Percentiles rank a stretch among this genome's conserved stretches.
Evolutionary conservation across 1,139 yeast species (phyloP).

Genomic region (Yamadazyma diddensiae): DNA sequence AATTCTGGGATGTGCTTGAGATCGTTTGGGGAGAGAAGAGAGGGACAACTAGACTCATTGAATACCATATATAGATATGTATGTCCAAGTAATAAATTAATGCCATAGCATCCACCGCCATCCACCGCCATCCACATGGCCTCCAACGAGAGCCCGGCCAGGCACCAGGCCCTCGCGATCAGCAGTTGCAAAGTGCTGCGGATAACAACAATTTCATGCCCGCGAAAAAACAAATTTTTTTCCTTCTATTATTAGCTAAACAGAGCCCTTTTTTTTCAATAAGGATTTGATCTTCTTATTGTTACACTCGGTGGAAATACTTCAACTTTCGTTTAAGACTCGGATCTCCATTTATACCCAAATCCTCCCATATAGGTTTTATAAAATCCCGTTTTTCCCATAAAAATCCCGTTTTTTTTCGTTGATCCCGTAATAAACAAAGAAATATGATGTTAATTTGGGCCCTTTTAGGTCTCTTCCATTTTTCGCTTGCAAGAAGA

Average conservation of each 20-base stretch:
- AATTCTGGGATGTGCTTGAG: slow-evolving; percentile 72
- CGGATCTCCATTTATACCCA: too few relatives aligned
- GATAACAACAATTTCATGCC: not conserved
- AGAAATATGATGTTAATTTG: slow-evolving; percentile 2
- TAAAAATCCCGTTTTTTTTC: not conserved
- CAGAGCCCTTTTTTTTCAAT: not conserved
- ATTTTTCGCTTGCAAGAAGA: slow-evolving; percentile 28
- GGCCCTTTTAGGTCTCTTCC: slow-evolving; percentile 5
- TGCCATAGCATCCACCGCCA: not conserved
- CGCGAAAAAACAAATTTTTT: slow-evolving; percentile 1
- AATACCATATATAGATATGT: slow-evolving; percentile 26
- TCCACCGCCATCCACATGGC: not conserved
- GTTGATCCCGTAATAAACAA: not conserved
- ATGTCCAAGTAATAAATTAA: not conserved
- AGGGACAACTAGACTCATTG: slow-evolving; percentile 22
- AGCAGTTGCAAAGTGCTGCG: slow-evolving; percentile 1
- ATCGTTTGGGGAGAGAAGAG: slow-evolving; percentile 56
- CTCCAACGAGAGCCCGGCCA: too few relatives aligned
- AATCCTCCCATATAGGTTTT: too few relatives aligned
- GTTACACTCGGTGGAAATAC: too few relatives aligned
- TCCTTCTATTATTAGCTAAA: slow-evolving; percentile 1
- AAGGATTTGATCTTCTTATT: too few relatives aligned
- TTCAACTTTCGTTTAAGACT: too few relatives aligned
- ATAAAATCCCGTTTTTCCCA: not conserved
- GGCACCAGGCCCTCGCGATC: too few relatives aligned